Base-by-base conservation (phyloP, 805 yeast species). In the Metschnikowia cerradonensis region DNA sequence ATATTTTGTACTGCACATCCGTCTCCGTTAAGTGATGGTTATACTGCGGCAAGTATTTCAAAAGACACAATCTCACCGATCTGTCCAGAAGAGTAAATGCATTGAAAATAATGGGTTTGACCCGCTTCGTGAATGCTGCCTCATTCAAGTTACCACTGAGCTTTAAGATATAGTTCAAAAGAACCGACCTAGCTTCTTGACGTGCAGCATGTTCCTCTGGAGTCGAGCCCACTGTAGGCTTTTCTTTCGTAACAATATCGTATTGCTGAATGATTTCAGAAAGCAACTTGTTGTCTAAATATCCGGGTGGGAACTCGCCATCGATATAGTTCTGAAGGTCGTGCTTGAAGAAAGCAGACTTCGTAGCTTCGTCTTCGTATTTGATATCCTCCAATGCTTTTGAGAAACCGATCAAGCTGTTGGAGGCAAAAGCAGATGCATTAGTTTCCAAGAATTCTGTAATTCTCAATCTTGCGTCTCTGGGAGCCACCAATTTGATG, bases 31-130 rank as follows among this genome's bases (percentile, higher is more conserved):
- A 64, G 35, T 66, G 66, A 1, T 70, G 71, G 26, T 82, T 72
- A 52, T 79, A 81, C 14, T 71, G 65, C 0, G 90, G 84, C 50
- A 92, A 68, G 42, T 81, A 71, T 19, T 81, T 80, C 51, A 92
- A 72, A 30, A 94, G 68, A n/a, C 84, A 74, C 59, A 90, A 75
- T 50, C 98, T 73, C 3, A 90, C 75, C 1, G 90, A 82, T 54
- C 98, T 76, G 66, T 92, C 97, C 11, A 86, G 79, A 17, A 83
- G 68, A 1, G 79, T 61, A 61, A 82, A 91, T 22, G 86, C 76
- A 38, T 77, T 71, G 34, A 87, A 72, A n/a, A 90, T 74, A 0
- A 83, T 69, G 1, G 92, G 90, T 52, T 83, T 81, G 8, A 84
- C 69, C 10, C 65, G 44, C 42, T 65, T 65, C 43, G 70, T 62